A percentile compares a stretch with the other conserved stretches of the same genome.
Conservation (phyloP, 352 stramenopile species). For the Globisporangium orthogonon region DNA sequence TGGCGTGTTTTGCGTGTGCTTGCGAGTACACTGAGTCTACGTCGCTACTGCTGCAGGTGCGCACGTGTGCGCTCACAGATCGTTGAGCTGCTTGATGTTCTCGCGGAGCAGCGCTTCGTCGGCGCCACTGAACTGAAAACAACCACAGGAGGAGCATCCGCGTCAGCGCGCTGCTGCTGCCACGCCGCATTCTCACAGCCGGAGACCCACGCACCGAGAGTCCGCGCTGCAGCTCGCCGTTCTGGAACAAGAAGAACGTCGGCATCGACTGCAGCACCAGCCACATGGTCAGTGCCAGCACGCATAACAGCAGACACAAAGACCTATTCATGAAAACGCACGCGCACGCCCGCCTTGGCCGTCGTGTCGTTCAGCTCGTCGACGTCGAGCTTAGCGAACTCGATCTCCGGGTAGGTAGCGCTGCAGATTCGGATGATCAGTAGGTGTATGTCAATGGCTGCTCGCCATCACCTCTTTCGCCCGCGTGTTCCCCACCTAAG, state of each 20-base stretch:
- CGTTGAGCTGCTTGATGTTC: constrained; percentile 69
- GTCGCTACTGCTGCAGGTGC: not conserved
- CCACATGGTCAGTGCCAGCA: not conserved
- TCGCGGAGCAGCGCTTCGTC: constrained; percentile 67
- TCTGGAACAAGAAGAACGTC: constrained; percentile 82
- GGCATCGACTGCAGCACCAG: constrained; percentile 63
- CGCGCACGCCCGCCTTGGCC: constrained; percentile 69
- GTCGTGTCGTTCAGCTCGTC: constrained; percentile 80
- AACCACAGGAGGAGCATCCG: not conserved
- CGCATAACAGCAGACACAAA: not conserved
- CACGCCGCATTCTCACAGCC: not conserved
- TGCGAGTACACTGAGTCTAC: not conserved
- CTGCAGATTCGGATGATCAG: constrained; percentile 15
- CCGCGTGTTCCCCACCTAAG: constrained; percentile 41
- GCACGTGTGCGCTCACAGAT: constrained; percentile 24
- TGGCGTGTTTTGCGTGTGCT: not conserved
- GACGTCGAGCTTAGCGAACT: constrained; percentile 85
- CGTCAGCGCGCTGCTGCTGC: not conserved
- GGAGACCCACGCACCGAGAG: constrained; percentile 45
- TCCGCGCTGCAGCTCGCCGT: constrained; percentile 69
- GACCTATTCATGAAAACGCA: constrained; percentile 21
- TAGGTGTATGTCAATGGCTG: no score
- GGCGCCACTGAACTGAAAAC: constrained; percentile 69
- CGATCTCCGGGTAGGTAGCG: constrained; percentile 50
- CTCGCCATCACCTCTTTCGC: not conserved